These are phyloP conservation scores for Uromyces viciae-fabae DNA, from an alignment of 1,284 basidiomycete species.

Conservation along the genomic window DNA sequence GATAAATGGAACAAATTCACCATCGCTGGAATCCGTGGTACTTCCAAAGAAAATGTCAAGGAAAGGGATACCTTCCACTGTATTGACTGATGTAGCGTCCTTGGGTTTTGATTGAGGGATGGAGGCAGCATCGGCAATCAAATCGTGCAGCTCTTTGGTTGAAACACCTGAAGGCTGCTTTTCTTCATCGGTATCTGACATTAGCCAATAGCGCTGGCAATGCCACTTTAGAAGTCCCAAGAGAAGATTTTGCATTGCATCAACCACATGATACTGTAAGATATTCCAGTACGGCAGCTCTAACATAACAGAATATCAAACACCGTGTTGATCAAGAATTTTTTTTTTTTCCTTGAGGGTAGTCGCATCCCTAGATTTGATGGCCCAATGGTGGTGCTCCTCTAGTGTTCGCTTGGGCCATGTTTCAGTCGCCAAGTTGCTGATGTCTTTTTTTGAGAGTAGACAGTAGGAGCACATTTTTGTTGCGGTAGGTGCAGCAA, in stretches of 20 bases:
- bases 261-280: conserved; percentile 30
- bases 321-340: conserved; percentile 17
- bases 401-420: conserved; percentile 7
- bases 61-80: not conserved
- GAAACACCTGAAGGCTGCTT: not conserved
- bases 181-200: conserved; percentile 22
- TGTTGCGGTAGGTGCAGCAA: conserved; percentile 5
- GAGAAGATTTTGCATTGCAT: conserved; percentile 38
- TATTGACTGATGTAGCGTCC: not conserved
- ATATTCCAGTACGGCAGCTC: conserved; percentile 38
- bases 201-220: conserved; percentile 9
- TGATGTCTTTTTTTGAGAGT: conserved; percentile 22
- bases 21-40: not conserved
- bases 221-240: conserved; percentile 24
- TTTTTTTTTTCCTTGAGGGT: not conserved
- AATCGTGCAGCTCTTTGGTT: not conserved
- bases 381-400: conserved; percentile 20
- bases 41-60: not conserved
- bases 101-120: not conserved
- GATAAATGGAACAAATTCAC: not conserved
- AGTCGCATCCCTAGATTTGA: not conserved
- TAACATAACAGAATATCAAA: conserved; percentile 26
- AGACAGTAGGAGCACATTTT: conserved; percentile 44
- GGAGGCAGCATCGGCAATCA: not conserved
- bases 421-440: not conserved